These are phyloP conservation scores for Prunus persica DNA, from an alignment of 306 rosid species.

Conservation along the genomic window DNA sequence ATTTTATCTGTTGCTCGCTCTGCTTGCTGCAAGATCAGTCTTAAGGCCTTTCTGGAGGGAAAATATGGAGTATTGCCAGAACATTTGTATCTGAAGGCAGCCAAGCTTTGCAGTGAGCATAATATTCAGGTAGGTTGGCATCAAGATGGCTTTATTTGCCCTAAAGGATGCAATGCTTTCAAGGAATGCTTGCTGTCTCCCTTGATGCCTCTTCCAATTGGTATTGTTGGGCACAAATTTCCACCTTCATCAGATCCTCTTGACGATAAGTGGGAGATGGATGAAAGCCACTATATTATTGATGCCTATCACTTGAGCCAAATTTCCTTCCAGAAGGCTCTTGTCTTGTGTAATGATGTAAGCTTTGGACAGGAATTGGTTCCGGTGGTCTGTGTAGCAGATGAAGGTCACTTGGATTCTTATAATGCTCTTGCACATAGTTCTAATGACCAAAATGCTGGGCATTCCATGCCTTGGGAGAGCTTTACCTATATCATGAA, in stretches of 20 bases:
- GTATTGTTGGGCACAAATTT: slow-evolving; percentile 31
- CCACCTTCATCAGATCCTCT: slow-evolving; percentile 33
- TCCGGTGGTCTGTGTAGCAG: slow-evolving; percentile 77
- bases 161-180: slow-evolving; percentile 59
- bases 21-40: slow-evolving; percentile 81
- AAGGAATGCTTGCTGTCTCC: slow-evolving; percentile 52
- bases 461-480: slow-evolving; percentile 66
- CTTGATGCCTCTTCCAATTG: slow-evolving; percentile 51
- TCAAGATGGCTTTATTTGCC: slow-evolving; percentile 74
- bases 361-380: slow-evolving; percentile 84
- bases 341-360: slow-evolving; percentile 73
- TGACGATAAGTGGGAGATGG: slow-evolving; percentile 61
- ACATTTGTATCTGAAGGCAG: slow-evolving; percentile 80
- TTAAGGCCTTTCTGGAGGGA: slow-evolving; percentile 60
- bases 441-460: slow-evolving; percentile 40
- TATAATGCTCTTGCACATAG: slow-evolving; percentile 31
- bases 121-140: slow-evolving; percentile 62
- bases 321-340: slow-evolving; percentile 44
- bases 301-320: slow-evolving; percentile 48
- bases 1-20: slow-evolving; percentile 67
- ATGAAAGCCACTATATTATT: slow-evolving; percentile 71
- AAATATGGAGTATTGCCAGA: slow-evolving; percentile 76
- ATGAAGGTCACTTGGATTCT: slow-evolving; percentile 57
- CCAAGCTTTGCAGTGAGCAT: slow-evolving; percentile 84
- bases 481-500: slow-evolving; percentile 65